Evolutionary conservation across 2,329 filamentous ascomycete genomes (phyloP), one percentile per base, ranked within the genome.

Genomic region (Coniochaeta sp.): DNA sequence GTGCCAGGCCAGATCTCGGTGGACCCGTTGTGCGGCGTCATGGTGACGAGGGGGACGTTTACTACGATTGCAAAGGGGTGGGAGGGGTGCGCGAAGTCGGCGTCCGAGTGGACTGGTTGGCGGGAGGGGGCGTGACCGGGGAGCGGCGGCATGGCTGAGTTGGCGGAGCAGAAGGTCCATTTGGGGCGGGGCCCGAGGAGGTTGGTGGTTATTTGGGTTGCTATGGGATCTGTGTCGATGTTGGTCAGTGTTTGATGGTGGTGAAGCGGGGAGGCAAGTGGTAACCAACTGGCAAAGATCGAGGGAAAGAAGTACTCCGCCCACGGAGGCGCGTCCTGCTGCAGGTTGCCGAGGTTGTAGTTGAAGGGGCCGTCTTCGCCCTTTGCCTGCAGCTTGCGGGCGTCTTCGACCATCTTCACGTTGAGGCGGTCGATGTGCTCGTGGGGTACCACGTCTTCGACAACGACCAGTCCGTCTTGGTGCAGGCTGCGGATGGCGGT

Each of bases 1-100:
- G 79, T 81, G 12, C 78, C 77, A 3, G 81, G 71, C 79, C 79
- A 83, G n/a, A 83, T 57, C 64, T 81, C 79, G 0, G 79, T 83
- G 2, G 74, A 74, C 1, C 78, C 79, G 57, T 82, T 82, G 52
- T 72, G 68, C 0, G 73, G 71, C 0, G 66, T 73, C 62, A 77
- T 76, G 28, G 70, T 66, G 14, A 80, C 66, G 0, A 82, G 66
- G 0, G 76, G 75, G 6, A 81, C 65, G 54, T 82, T 82, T 55
- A 79, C 62, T 2, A 79, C 75, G 14, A 80, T 67, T 4, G 76
- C 77, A 54, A 83, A 83, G 1, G 78, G 76, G 53, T 76, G 72
- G 1, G 63, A 55, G 0, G 78, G 81, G 53, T 82, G 76, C 4
- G 67, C 65, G 58, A 82, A 83, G 60, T 83, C 77, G 4, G 79